phyloP scores from a whole-genome alignment of 176 grass and related monocot genomes.

The Rhynchospora breviuscula region DNA sequence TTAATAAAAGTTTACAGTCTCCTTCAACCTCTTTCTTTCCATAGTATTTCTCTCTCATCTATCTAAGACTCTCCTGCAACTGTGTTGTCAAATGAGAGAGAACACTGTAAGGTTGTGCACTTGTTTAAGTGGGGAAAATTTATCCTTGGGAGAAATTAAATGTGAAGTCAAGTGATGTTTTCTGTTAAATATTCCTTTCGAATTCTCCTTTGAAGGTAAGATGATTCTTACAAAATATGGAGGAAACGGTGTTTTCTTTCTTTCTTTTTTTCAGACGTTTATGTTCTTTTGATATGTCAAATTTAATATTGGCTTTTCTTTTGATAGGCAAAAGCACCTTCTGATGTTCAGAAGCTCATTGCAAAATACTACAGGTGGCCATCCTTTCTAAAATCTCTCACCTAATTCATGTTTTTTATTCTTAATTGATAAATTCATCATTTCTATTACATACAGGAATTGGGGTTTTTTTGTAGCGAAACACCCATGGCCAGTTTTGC shows the following conservation, averaged over 20 bases:
- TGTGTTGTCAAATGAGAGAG: neutral
- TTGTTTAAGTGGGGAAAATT: neutral
- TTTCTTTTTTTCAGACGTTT: constrained; percentile 10
- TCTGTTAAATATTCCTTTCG: constrained; percentile 30
- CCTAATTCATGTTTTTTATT: constrained; percentile 22
- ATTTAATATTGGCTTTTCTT: constrained; percentile 21
- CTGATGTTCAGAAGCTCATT: constrained; percentile 80
- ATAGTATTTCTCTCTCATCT: neutral
- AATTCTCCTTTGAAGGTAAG: neutral
- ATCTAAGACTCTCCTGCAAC: neutral
- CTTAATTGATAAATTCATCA: constrained; percentile 27
- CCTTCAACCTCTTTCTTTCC: neutral
- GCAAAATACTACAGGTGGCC: constrained; percentile 76
- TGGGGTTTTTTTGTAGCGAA: constrained; percentile 73
- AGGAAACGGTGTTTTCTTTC: constrained; percentile 2
- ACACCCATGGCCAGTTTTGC: constrained; percentile 71
- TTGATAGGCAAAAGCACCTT: constrained; percentile 34
- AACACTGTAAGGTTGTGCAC: neutral
- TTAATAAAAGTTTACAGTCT: neutral
- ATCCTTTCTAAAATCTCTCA: constrained; percentile 12
- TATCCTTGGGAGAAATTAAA: neutral
- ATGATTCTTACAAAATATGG: neutral
- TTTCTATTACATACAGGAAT: constrained; percentile 51
- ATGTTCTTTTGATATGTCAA: neutral
- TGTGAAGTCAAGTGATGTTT: neutral